A percentile compares a stretch with the other conserved stretches of the same genome.
phyloP scores from a whole-genome alignment of 768 basidiomycete genomes.

The Rhizopogon salebrosus region DNA sequence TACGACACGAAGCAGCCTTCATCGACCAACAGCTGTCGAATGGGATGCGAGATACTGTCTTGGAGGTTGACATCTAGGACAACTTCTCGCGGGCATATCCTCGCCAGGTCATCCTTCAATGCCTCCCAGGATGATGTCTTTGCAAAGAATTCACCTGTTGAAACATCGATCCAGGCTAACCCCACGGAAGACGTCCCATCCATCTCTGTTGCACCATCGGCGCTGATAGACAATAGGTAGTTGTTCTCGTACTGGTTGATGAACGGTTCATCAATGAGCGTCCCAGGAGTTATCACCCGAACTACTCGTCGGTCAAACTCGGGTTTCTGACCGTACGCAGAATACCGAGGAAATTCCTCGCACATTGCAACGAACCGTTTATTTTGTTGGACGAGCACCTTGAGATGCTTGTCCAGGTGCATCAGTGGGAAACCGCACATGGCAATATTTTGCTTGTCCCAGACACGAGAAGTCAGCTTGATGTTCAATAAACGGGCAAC shows the following conservation, averaged over 20 bases:
- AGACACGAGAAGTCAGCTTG: conserved; percentile 73
- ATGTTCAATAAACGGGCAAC: conserved; percentile 76
- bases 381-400: conserved; percentile 76
- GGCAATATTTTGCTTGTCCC: conserved; percentile 61
- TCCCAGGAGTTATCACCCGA: conserved; percentile 89
- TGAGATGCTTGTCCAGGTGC: conserved; percentile 84
- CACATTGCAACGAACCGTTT: conserved; percentile 88
- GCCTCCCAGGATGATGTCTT: conserved; percentile 48
- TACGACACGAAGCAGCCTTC: conserved; percentile 55
- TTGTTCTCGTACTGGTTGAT: conserved; percentile 84
- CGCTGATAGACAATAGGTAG: conserved; percentile 70
- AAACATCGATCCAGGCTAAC: conserved; percentile 92
- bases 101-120: conserved; percentile 76
- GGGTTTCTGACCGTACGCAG: conserved; percentile 43
- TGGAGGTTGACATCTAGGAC: conserved; percentile 51
- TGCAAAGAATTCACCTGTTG: conserved; percentile 90
- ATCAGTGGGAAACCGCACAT: conserved; percentile 92
- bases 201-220: conserved; percentile 6
- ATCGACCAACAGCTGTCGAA: conserved; percentile 46
- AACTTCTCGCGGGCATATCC: conserved; percentile 79
- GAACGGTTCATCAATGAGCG: conserved; percentile 89
- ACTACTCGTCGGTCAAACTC: conserved; percentile 77
- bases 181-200: conserved; percentile 36
- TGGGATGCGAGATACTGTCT: conserved; percentile 34
- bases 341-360: conserved; percentile 73